Base-by-base conservation (phyloP, 2,329 filamentous ascomycete genomes). In the Hortaea werneckii region DNA sequence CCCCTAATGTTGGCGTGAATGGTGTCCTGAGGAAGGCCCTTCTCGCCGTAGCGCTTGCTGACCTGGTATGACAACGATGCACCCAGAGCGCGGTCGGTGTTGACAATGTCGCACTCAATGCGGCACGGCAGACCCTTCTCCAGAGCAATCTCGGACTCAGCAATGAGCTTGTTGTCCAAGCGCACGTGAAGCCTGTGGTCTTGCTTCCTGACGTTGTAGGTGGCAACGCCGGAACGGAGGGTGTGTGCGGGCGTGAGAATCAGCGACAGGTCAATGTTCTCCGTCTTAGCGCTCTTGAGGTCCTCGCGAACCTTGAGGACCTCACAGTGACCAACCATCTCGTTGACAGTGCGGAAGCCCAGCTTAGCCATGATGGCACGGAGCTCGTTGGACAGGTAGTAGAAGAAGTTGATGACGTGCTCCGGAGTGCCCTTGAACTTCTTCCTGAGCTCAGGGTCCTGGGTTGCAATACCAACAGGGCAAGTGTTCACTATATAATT, bases 401-500 rank as follows among this genome's bases (percentile, higher is more conserved):
- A 96, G 72, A 95, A 95, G 75, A 95, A 95, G 76, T 95, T 96
- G 68, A 96, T 95, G 47, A 95, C 89, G 58, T 95, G 87, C 70
- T 96, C 90, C 8, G 90, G 89, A 1, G 87, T 89, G 51, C 90
- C 90, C 56, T 82, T 75, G 68, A 96, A 95, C 71, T 95, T 96
- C 76, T 89, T 85, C 50, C 90, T 80, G 2, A 96, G 77, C 63
- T 90, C 85, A n/a, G 88, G 88, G 58, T 95, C 89, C 63, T 96
- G 90, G 0, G 89, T 95, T 3, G 90, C 90, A 50, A 96, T 95
- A 66, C 90, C 90, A 8, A 95, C 89, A 7, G 89, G 88, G 70
- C 89, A 83, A 2, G 85, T 88, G 62, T 92, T 94, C 44, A 59
- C 56, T 54, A 68, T 46, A 50, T 46, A 41, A 45, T 42, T 45